Evolutionary conservation across 2,329 filamentous ascomycete genomes (phyloP).

Genomic region (Geoglossum cookeanum): DNA sequence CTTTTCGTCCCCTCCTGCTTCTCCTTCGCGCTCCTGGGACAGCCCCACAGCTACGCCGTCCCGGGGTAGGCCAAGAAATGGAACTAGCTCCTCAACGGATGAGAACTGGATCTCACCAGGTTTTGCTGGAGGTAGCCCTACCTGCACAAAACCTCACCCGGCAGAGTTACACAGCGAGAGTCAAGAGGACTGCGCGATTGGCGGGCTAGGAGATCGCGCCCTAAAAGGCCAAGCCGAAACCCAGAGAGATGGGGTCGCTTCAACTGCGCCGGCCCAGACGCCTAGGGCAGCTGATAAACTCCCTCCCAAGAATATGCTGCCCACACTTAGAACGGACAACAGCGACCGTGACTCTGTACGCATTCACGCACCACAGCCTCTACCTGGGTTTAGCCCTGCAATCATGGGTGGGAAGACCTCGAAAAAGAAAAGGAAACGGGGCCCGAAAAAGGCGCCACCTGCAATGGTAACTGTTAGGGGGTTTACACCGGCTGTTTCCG

Average conservation of each 20-base stretch:
- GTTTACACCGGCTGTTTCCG: slow-evolving; percentile 31
- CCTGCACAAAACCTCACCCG: neutral
- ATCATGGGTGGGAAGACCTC: slow-evolving; percentile 15
- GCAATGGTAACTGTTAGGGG: slow-evolving; percentile 25
- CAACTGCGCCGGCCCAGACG: neutral
- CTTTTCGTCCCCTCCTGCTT: neutral
- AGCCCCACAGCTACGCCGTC: neutral
- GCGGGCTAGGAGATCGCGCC: neutral
- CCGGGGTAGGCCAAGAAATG: neutral
- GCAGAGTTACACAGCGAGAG: neutral
- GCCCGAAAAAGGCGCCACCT: slow-evolving; percentile 14
- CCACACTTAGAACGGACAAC: neutral
- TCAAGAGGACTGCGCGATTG: neutral
- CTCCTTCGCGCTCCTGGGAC: neutral
- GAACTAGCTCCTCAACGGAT: neutral
- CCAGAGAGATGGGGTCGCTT: neutral
- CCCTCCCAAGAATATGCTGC: neutral
- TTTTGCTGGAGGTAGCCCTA: slow-evolving; percentile 1
- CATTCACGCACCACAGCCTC: slow-evolving; percentile 16
- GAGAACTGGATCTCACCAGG: slow-evolving; percentile 3
- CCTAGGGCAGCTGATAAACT: neutral
- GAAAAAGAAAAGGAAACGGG: slow-evolving; percentile 20
- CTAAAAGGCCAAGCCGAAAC: neutral
- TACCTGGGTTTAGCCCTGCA: neutral
- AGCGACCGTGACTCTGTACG: neutral